A percentile compares a stretch with the other conserved stretches of the same genome.
Evolutionary conservation across 805 yeast genomes (phyloP).

Genomic region (Saccharomycopsis sp.): DNA sequence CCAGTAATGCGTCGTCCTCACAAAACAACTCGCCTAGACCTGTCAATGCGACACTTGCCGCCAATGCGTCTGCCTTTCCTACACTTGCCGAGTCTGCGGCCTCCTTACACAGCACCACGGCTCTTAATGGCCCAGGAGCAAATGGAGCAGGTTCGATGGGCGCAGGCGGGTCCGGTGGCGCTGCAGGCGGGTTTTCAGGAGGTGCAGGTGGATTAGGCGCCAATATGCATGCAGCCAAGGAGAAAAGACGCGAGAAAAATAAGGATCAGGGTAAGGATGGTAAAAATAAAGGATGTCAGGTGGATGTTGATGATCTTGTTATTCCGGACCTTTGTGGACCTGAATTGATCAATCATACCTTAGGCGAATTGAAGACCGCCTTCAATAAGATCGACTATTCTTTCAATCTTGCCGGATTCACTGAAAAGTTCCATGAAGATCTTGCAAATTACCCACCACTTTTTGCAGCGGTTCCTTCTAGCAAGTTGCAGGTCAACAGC

Average conservation of each 20-base stretch:
- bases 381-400: slow-evolving; percentile 34
- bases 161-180: slow-evolving; percentile 9
- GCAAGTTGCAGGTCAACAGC: slow-evolving; percentile 21
- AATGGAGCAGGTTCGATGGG: slow-evolving; percentile 29
- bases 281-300: slow-evolving; percentile 28
- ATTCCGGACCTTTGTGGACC: slow-evolving; percentile 41
- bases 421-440: slow-evolving; percentile 23
- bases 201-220: slow-evolving; percentile 3
- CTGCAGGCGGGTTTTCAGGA: slow-evolving; percentile 21
- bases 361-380: slow-evolving; percentile 33
- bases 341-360: slow-evolving; percentile 42
- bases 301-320: slow-evolving; percentile 43
- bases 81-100: slow-evolving; percentile 42
- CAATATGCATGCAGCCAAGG: slow-evolving; percentile 16
- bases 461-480: slow-evolving; percentile 39
- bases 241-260: slow-evolving; percentile 28
- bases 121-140: slow-evolving; percentile 11
- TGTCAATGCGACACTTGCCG: slow-evolving; percentile 24
- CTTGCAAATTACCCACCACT: slow-evolving; percentile 36
- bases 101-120: slow-evolving; percentile 31
- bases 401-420: slow-evolving; percentile 31
- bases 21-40: slow-evolving; percentile 24
- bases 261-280: slow-evolving; percentile 29
- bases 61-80: slow-evolving; percentile 52
- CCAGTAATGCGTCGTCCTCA: slow-evolving; percentile 25